Evolutionary conservation across 2,329 filamentous ascomycete genomes (phyloP), one percentile per base, ranked within the genome.

Genomic region (Verticillium dahliae): DNA sequence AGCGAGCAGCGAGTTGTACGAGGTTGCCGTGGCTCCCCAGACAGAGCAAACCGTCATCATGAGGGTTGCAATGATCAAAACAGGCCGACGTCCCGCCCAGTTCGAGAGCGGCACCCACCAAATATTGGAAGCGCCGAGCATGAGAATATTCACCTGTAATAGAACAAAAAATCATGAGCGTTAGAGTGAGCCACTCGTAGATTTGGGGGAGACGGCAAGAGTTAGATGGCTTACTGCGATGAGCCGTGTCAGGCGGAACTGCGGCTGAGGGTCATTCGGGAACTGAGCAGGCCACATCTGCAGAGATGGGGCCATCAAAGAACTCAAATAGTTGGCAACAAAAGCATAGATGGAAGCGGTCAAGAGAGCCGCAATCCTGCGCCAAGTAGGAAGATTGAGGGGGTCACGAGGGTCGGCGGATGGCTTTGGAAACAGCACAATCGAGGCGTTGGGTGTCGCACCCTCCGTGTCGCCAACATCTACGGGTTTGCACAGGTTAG

Each of bases 81-180:
- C 66, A 0, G 70, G 70, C 0, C 75, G 66, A 4, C 74, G 67
- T 1, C 75, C 75, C 33, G 71, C 64, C 31, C 71, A 68, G 52
- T 76, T 76, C 0, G 75, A 70, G 56, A 76, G 34, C 0, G 75
- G 75, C 1, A 76, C 75, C 69, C 74, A 74, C 57, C 69, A 67
- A 13, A 76, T 69, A 9, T 76, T 77, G 0, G 69, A 67, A 0
- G 70, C 69, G 0, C 75, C 75, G 0, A 76, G 60, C 1, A 75
- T 65, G 0, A 77, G 62, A 0, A 74, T 62, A n/a, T 73, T 70
- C 6, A 73, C 66, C 74, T 76, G 14, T 1, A 18, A 6, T 0
- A 11, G 7, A 4, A 9, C 3, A 37, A 9, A 37, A 37, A 4
- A 37, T 10, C 35, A 37, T 2, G 35, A 37, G 35, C 13, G 35